Conservation (phyloP, 2,329 filamentous ascomycete genomes). For the Talaromyces pinophilus region DNA sequence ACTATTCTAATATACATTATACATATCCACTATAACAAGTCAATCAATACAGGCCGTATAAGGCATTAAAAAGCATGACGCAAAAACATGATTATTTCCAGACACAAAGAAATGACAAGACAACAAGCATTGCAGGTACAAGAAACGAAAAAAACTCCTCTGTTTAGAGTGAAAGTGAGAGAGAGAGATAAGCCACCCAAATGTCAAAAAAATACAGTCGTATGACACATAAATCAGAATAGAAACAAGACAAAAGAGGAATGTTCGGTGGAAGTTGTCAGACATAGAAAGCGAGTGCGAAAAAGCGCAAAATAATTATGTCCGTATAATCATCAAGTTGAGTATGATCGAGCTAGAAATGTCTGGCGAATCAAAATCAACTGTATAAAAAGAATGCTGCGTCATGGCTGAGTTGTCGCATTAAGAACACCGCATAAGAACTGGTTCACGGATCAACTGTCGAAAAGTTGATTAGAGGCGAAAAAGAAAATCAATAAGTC, state of each 20-base stretch:
- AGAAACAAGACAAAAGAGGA: slow-evolving; percentile 1
- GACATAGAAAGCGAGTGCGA: background rate
- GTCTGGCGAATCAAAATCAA: background rate
- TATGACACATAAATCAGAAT: slow-evolving; percentile 3
- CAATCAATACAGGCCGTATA: slow-evolving; percentile 4
- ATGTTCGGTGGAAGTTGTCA: background rate
- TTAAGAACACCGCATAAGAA: slow-evolving; percentile 1
- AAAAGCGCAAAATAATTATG: slow-evolving; percentile 1
- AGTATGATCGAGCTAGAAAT: background rate
- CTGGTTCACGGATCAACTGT: background rate
- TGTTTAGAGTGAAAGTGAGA: background rate
- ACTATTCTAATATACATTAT: slow-evolving; percentile 19
- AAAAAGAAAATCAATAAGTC: slow-evolving; percentile 2
- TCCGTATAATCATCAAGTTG: slow-evolving; percentile 16
- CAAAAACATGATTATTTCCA: background rate
- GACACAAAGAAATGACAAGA: background rate
- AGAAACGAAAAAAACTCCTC: background rate
- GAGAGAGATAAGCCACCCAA: background rate
- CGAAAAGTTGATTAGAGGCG: background rate
- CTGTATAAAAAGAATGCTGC: slow-evolving; percentile 16
- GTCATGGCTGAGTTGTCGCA: slow-evolving; percentile 12
- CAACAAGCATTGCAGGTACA: background rate
- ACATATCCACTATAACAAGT: slow-evolving; percentile 7
- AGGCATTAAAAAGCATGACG: background rate
- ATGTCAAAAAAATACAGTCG: background rate